A percentile compares a stretch with the other conserved stretches of the same genome.
Evolutionary conservation across 1,139 yeast species (phyloP).

Genomic region (Nakaseomyces glabratus): DNA sequence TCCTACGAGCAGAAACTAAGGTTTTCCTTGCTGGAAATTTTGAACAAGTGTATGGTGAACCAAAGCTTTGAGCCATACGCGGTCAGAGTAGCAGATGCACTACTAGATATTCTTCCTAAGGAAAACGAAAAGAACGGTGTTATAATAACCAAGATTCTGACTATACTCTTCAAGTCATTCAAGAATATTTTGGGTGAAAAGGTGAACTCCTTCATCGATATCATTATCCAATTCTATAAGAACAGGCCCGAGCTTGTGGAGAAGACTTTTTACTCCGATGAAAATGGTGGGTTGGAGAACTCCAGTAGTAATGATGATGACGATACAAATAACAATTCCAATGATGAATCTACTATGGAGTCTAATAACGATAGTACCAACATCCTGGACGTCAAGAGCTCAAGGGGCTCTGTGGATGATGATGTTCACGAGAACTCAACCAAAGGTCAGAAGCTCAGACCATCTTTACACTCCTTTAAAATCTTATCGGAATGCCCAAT

Average conservation of each 20-base stretch:
- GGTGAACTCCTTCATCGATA: conserved; percentile 70
- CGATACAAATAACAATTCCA: conserved; percentile 5
- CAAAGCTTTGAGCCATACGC: conserved; percentile 75
- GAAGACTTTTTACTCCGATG: conserved; percentile 43
- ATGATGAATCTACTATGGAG: conserved; percentile 7
- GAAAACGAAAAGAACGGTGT: conserved; percentile 98
- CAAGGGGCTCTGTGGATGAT: conserved; percentile 1
- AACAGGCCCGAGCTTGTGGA: conserved; percentile 72
- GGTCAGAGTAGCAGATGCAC: conserved; percentile 47
- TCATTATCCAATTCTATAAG: conserved; percentile 69
- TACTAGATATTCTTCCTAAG: conserved; percentile 50
- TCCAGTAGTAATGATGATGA: conserved; percentile 10
- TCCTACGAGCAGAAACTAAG: conserved; percentile 69
- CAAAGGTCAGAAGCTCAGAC: conserved; percentile 25
- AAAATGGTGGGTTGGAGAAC: conserved; percentile 9
- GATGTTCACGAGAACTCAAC: conserved; percentile 4
- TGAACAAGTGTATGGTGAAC: conserved; percentile 75
- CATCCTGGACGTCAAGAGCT: conserved; percentile 2
- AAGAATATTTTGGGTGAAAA: conserved; percentile 59
- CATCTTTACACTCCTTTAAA: conserved; percentile 75
- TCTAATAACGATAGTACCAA: background rate
- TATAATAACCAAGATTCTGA: conserved; percentile 77
- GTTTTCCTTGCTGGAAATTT: conserved; percentile 64
- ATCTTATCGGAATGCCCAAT: conserved; percentile 95
- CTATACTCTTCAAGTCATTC: conserved; percentile 82